A percentile compares a stretch with the other conserved stretches of the same genome.
Conservation (phyloP, 306 rosid genomes). For the Acmispon strigosus region DNA sequence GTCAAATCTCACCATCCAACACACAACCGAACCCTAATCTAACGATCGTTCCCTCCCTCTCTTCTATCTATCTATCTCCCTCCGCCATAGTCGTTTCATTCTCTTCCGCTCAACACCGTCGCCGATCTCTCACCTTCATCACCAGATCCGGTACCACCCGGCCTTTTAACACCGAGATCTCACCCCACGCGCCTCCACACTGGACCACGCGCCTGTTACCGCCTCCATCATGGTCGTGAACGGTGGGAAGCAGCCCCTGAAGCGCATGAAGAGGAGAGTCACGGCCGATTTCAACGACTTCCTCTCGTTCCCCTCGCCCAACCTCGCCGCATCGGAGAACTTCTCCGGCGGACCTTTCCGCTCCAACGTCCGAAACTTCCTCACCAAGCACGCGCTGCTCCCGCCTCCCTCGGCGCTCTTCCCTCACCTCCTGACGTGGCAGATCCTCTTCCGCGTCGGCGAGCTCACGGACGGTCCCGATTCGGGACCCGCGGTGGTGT, state of each 20-base stretch:
- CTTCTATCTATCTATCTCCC: not conserved
- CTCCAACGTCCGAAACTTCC: constrained; percentile 46
- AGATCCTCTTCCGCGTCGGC: constrained; percentile 72
- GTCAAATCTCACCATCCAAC: constrained; percentile 30
- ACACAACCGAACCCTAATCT: constrained; percentile 17
- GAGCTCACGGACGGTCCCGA: constrained; percentile 34
- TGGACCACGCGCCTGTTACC: constrained; percentile 31
- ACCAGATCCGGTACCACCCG: constrained; percentile 2
- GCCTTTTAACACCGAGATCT: not conserved
- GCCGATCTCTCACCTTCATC: not conserved
- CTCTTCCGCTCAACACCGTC: constrained; percentile 1
- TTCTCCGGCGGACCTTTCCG: constrained; percentile 53
- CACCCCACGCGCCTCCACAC: constrained; percentile 25
- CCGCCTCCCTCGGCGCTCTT: constrained; percentile 83
- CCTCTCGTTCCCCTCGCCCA: constrained; percentile 49
- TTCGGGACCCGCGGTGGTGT: constrained; percentile 40
- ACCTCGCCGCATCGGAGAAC: constrained; percentile 16
- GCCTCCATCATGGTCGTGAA: constrained; percentile 56
- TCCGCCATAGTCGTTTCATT: not conserved
- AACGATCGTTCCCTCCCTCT: constrained; percentile 7
- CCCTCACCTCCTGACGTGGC: constrained; percentile 84
- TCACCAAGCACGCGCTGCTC: constrained; percentile 65
- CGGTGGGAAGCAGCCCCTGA: constrained; percentile 66
- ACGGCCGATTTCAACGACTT: constrained; percentile 81
- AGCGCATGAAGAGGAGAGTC: constrained; percentile 81